Percentiles rank a stretch among this genome's conserved stretches.
Evolutionary conservation across 192 early-diverging fungal species (phyloP).

Genomic region (Mortierella alpina): DNA sequence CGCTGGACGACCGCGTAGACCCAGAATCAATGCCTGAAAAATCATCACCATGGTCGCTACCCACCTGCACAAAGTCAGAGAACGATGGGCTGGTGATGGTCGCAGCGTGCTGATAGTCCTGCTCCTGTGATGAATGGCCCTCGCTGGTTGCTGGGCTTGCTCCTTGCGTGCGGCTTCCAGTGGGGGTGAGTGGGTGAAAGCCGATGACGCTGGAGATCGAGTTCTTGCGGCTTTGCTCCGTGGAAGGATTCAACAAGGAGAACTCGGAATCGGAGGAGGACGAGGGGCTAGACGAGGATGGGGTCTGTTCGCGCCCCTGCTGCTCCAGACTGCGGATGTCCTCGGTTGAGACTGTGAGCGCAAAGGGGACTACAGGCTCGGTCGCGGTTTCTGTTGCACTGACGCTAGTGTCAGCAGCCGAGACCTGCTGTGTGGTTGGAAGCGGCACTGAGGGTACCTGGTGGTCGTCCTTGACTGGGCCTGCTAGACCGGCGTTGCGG

Average conservation of each 20-base stretch:
- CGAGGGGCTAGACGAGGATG: conserved; percentile 13
- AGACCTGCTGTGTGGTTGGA: not conserved
- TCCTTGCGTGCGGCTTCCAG: not conserved
- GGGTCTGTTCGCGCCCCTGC: not conserved
- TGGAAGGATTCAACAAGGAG: conserved; percentile 33
- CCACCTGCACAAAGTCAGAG: conserved; percentile 43
- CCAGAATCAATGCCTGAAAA: conserved; percentile 12
- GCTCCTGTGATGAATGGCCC: conserved; percentile 3
- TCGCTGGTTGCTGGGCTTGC: not conserved
- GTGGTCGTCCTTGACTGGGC: conserved; percentile 7
- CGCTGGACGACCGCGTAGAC: conserved; percentile 1
- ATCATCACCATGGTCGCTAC: conserved; percentile 26
- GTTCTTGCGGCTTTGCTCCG: conserved; percentile 46
- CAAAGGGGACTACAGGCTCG: not conserved
- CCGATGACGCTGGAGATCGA: conserved; percentile 23
- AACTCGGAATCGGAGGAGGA: conserved; percentile 39
- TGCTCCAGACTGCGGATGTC: not conserved
- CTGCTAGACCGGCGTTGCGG: not conserved
- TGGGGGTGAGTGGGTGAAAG: conserved; percentile 12
- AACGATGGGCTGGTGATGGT: conserved; percentile 30
- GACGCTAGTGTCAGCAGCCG: not conserved
- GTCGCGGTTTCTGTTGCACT: not conserved
- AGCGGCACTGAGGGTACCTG: conserved; percentile 9
- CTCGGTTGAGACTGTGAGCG: conserved; percentile 8
- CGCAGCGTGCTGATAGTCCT: not conserved